These are phyloP conservation scores for Tolypocladium tropicale DNA, from an alignment of 2,329 filamentous ascomycete species.

Conservation along the genomic window DNA sequence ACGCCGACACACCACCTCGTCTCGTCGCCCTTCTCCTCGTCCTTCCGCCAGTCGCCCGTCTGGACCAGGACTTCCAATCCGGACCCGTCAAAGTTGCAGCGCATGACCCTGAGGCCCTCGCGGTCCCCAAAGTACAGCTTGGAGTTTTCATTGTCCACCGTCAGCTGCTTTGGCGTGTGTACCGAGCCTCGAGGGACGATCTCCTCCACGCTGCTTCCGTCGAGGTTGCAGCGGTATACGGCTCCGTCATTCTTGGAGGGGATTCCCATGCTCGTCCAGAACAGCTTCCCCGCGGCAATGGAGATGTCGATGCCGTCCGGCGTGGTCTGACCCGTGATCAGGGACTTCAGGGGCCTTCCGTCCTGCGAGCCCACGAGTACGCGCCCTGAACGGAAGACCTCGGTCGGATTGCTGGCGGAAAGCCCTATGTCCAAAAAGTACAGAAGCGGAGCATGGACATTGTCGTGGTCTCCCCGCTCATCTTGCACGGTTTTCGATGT, in stretches of 20 bases:
- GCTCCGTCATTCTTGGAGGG: conserved; percentile 28
- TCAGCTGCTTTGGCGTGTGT: conserved; percentile 40
- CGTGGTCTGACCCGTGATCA: conserved; percentile 16
- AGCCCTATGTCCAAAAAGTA: conserved; percentile 20
- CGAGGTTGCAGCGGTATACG: conserved; percentile 33
- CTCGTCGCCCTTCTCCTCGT: conserved; percentile 17
- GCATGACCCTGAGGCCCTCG: conserved; percentile 29
- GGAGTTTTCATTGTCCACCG: conserved; percentile 13
- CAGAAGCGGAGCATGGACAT: conserved; percentile 6
- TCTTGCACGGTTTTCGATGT: not conserved
- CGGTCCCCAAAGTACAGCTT: conserved; percentile 34
- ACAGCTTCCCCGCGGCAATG: conserved; percentile 22
- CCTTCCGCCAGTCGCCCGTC: conserved; percentile 14
- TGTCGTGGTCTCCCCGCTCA: not conserved
- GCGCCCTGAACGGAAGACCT: conserved; percentile 4
- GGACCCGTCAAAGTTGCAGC: conserved; percentile 28
- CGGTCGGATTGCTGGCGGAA: conserved; percentile 1
- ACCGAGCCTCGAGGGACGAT: conserved; percentile 32
- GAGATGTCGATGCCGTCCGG: conserved; percentile 36
- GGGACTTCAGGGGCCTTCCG: conserved; percentile 1
- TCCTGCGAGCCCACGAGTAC: conserved; percentile 9
- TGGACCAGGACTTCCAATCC: conserved; percentile 29
- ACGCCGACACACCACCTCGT: conserved; percentile 46
- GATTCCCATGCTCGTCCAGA: conserved; percentile 40
- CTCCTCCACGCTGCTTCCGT: conserved; percentile 33